Base-by-base conservation (phyloP, 495 filamentous ascomycete species). In the Podospora pseudocomata region DNA sequence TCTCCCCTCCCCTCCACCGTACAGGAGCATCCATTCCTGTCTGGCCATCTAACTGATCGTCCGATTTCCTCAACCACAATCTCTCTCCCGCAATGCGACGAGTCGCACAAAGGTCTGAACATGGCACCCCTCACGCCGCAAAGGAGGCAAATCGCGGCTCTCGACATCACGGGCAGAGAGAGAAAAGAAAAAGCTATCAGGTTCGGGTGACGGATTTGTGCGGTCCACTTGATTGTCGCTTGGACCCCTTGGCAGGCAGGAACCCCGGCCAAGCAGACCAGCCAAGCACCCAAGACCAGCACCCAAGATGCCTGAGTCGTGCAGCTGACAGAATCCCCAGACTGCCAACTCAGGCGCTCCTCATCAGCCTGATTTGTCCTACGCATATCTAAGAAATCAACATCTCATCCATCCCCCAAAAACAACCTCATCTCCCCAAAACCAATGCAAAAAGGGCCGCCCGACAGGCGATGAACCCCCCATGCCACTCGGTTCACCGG, bases 141-240 rank as follows among this genome's bases (percentile, higher is more conserved):
- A 58, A 23, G 7, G 23, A 23, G 23, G 1, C 23, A 23, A 23
- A 23, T 23, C n/a, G 55, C 55, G 55, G 55, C 55, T 58, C 7
- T 20, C 55, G 4, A 20, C n/a, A 58, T 58, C 55, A 58, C 55
- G 55, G n/a, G 55, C 18, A 18, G 3, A 58, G 11, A 20, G 13
- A 18, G 3, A 58, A 20, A 20, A 26, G 5, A 26, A 13, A 58
- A 56, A 56, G 54, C 6, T 32, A 7, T 32, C 30, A 7, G 30
- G n/a, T 58, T 63, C 44, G 44, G 49, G 5, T 56, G 63, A 27
- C 57, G 28, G 39, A 60, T 49, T 32, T 26, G 44, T 32, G 28
- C 49, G 58, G 26, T 61, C 63, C 56, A 39, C 67, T 20, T 7
- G 55, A 3, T 15, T 55, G 49, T 49, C 39, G 27, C 67, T 69